Conservation (phyloP, 192 early-diverging fungal species). For the Entomortierella chlamydospora region DNA sequence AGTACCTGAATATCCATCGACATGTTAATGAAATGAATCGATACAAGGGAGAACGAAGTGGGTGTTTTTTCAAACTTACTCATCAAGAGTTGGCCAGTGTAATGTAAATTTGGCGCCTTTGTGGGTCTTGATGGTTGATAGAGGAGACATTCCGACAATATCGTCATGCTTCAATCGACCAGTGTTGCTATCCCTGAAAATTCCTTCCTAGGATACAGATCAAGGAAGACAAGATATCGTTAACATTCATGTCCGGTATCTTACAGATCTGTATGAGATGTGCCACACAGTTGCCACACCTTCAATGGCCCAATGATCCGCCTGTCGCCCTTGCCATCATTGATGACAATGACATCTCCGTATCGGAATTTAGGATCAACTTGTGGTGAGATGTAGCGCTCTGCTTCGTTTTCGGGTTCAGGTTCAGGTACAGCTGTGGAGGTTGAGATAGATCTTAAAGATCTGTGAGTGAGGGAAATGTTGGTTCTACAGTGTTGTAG, state of each 20-base stretch:
- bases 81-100: slow-evolving; percentile 46
- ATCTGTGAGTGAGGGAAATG: neutral
- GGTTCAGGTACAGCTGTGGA: neutral
- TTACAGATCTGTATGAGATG: too few species aligned
- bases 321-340: slow-evolving; percentile 33
- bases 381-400: slow-evolving; percentile 2
- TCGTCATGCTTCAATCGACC: slow-evolving; percentile 39
- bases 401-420: neutral
- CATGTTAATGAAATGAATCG: neutral
- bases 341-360: slow-evolving; percentile 43
- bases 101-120: slow-evolving; percentile 29
- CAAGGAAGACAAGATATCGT: too few species aligned
- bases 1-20: too few species aligned
- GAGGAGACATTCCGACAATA: slow-evolving; percentile 25
- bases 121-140: slow-evolving; percentile 27
- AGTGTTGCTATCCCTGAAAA: slow-evolving; percentile 13
- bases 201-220: slow-evolving; percentile 14
- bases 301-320: slow-evolving; percentile 28
- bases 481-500: neutral
- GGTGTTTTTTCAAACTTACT: slow-evolving; percentile 25
- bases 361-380: slow-evolving; percentile 36
- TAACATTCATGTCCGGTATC: too few species aligned
- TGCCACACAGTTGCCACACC: too few species aligned
- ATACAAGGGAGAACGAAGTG: too few species aligned
- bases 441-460: slow-evolving; percentile 6